Percentiles rank a stretch among this genome's conserved stretches.
phyloP scores from a whole-genome alignment of 352 stramenopile genomes.

The Phytophthora megakarya region DNA sequence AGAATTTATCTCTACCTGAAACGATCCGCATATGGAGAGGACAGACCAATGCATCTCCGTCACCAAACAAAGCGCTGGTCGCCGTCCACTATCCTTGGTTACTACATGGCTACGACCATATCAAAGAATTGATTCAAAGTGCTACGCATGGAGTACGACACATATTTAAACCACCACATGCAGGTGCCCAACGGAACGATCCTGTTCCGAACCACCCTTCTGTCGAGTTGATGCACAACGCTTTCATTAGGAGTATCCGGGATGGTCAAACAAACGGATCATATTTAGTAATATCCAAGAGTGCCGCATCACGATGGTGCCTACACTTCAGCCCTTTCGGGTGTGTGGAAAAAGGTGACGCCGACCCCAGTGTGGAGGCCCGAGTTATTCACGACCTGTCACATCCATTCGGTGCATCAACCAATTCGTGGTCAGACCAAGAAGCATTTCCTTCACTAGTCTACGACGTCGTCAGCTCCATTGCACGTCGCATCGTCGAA shows the following conservation, averaged over 20 bases:
- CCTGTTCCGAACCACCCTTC: background rate
- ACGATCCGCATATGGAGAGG: background rate
- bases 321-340: slow-evolving; percentile 10
- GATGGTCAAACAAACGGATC: background rate
- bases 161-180: background rate
- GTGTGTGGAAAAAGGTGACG: background rate
- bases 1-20: background rate
- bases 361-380: background rate
- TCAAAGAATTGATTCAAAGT: background rate
- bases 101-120: background rate
- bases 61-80: background rate
- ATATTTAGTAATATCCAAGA: background rate
- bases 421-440: slow-evolving; percentile 6
- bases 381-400: slow-evolving; percentile 3
- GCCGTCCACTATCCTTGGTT: background rate
- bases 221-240: background rate
- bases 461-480: background rate
- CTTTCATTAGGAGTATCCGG: background rate
- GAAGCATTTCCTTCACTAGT: background rate
- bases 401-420: background rate
- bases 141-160: background rate
- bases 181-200: background rate
- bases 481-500: background rate
- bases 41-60: background rate
- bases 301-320: background rate